Conservation (phyloP, 1,284 basidiomycete species). For the Trichosporon inkin region DNA sequence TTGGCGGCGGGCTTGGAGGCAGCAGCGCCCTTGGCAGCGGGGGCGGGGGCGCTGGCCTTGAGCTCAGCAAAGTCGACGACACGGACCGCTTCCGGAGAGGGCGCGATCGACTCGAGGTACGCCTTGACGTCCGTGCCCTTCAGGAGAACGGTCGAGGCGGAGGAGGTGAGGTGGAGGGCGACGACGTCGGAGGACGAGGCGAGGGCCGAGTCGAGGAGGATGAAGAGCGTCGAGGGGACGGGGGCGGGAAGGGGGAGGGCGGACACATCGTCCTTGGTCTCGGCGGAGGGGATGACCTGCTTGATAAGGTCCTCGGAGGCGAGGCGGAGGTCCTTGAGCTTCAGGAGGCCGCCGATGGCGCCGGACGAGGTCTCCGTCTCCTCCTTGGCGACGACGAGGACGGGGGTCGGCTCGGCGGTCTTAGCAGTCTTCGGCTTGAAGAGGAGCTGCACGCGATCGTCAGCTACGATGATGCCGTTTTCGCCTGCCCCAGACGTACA, state of each 20-base stretch:
- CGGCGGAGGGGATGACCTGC: conserved; percentile 66
- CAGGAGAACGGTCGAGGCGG: conserved; percentile 67
- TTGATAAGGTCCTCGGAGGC: conserved; percentile 82
- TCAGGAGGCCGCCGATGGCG: conserved; percentile 73
- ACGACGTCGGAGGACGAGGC: conserved; percentile 57
- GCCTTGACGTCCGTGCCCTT: conserved; percentile 67
- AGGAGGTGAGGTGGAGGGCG: conserved; percentile 71
- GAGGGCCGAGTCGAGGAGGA: conserved; percentile 74
- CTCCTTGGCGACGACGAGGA: conserved; percentile 81
- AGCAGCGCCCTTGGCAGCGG: conserved; percentile 13
- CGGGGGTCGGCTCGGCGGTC: conserved; percentile 72
- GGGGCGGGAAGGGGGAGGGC: conserved; percentile 66
- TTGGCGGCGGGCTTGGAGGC: conserved; percentile 13
- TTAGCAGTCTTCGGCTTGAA: conserved; percentile 68
- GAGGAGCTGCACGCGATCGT: conserved; percentile 34
- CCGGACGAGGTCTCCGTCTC: conserved; percentile 70
- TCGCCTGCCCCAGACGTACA: conserved; percentile 25
- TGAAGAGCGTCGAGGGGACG: conserved; percentile 70
- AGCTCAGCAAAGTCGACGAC: conserved; percentile 68
- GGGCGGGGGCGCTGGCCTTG: conserved; percentile 50
- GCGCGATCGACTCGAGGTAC: conserved; percentile 63
- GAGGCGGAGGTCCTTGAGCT: conserved; percentile 81
- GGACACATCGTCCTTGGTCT: conserved; percentile 82
- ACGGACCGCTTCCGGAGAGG: conserved; percentile 33
- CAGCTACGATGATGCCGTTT: neutral